These are phyloP conservation scores for Beauveria asiatica DNA, from an alignment of 2,329 filamentous ascomycete genomes.

Conservation along the genomic window DNA sequence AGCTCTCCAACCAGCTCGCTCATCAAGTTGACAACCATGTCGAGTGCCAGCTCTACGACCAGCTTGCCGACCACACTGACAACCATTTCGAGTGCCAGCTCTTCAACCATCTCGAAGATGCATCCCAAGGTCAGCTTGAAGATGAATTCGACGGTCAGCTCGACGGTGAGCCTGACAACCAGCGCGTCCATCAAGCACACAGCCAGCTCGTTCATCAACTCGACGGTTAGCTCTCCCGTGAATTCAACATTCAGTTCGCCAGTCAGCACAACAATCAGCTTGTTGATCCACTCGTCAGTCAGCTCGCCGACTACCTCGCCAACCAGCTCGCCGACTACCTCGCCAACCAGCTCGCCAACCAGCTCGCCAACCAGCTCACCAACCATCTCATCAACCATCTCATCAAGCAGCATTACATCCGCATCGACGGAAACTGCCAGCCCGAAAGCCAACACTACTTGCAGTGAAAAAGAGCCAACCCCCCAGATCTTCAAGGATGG, in stretches of 20 bases:
- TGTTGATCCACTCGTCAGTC: no score
- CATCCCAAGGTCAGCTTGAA: no score
- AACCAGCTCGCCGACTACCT: neutral
- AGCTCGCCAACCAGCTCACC: neutral
- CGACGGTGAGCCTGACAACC: no score
- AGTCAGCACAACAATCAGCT: neutral
- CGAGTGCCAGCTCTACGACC: neutral
- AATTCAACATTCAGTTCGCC: neutral
- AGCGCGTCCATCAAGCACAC: no score
- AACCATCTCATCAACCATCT: neutral
- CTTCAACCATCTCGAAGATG: neutral
- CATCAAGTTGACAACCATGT: neutral
- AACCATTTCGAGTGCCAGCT: neutral
- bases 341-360: neutral
- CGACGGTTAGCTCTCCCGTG: no score
- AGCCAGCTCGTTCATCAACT: no score
- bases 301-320: neutral
- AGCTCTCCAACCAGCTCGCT: neutral
- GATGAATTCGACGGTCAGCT: no score
- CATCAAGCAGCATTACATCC: neutral
- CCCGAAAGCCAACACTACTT: neutral
- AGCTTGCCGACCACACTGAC: neutral
- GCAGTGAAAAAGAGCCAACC: neutral
- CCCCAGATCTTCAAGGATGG: constrained; percentile 14
- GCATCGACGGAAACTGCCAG: neutral